Evolutionary conservation across 2,329 filamentous ascomycete genomes (phyloP), one percentile per base, ranked within the genome.

Genomic region (Aspergillus pseudoviridinutans): DNA sequence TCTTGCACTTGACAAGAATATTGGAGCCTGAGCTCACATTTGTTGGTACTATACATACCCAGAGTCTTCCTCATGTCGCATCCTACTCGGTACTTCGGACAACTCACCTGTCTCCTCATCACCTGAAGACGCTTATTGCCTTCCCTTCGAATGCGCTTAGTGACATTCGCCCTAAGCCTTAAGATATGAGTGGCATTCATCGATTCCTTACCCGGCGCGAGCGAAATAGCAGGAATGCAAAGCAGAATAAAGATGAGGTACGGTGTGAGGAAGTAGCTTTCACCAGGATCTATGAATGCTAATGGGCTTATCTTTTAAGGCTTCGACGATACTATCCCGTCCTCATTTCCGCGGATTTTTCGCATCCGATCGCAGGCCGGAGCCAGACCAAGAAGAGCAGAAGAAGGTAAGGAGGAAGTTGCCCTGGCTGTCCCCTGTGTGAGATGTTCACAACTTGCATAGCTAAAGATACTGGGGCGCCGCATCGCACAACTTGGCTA

Each of bases 401-500:
- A 70, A 71, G 61, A 75, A 75, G 67, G 73, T 75, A 64, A 55
- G 49, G n/a, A 28, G 24, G 29, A 25, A 14, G 12, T 12, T 9
- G 27, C 20, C 22, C 20, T 24, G 10, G 22, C 22, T 14, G 12
- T 27, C 6, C 12, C 12, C 22, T 3, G 44, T 47, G 20, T 9
- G n/a, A 10, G 8, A 22, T 47, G 5, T 25, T 47, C 44, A 47
- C 44, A 24, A 24, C 24, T 24, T 27, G 3, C 44, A 14, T 24
- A 81, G 82, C 74, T 85, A 66, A 80, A 83, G 62, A 72, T 73
- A 35, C 74, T 87, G 32, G 76, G 82, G 56, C 75, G 81, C 49
- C 78, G 80, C 49, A 70, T 88, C 28, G 71, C 79, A 42, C 71
- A 77, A 22, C 74, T 76, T 58, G 85, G 85, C 47, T 83, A 85